Evolutionary conservation across 352 stramenopile genomes (phyloP).

Genomic region (Albugo candida): DNA sequence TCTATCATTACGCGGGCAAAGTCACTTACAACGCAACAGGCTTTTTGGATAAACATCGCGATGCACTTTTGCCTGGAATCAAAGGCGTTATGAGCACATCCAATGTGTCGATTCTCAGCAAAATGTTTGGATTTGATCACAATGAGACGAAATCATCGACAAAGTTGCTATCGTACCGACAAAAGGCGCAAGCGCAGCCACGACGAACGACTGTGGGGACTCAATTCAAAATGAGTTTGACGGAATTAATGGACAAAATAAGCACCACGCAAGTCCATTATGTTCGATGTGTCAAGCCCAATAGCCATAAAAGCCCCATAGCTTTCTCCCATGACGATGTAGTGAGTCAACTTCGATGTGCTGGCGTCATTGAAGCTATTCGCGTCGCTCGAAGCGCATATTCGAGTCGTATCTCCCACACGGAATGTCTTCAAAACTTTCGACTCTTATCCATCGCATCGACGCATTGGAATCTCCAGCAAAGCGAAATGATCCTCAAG

Average conservation of each 20-base stretch:
- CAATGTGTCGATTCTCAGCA: slow-evolving; percentile 32
- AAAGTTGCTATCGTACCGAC: slow-evolving; percentile 7
- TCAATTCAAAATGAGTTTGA: slow-evolving; percentile 73
- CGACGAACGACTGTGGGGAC: slow-evolving; percentile 58
- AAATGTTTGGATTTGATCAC: slow-evolving; percentile 42
- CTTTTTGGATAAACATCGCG: slow-evolving; percentile 73
- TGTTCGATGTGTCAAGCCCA: slow-evolving; percentile 73
- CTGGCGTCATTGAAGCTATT: slow-evolving; percentile 74
- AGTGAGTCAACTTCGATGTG: slow-evolving; percentile 66
- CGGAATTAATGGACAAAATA: slow-evolving; percentile 75
- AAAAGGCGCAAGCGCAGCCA: slow-evolving; percentile 33
- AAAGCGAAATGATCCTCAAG: slow-evolving; percentile 7
- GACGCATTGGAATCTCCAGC: slow-evolving; percentile 17
- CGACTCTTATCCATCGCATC: neutral
- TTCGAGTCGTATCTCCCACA: slow-evolving; percentile 51
- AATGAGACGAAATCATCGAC: slow-evolving; percentile 11
- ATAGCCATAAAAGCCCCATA: slow-evolving; percentile 45
- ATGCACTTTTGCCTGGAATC: slow-evolving; percentile 67
- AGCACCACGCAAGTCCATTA: slow-evolving; percentile 72
- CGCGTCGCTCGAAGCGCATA: slow-evolving; percentile 74
- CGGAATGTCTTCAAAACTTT: slow-evolving; percentile 71
- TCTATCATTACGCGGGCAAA: slow-evolving; percentile 76
- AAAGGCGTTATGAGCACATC: slow-evolving; percentile 72
- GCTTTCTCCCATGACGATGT: slow-evolving; percentile 55
- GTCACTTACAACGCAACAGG: slow-evolving; percentile 66